These are phyloP conservation scores for Parasitella parasitica DNA, from an alignment of 371 early-diverging fungal genomes.

Conservation along the genomic window DNA sequence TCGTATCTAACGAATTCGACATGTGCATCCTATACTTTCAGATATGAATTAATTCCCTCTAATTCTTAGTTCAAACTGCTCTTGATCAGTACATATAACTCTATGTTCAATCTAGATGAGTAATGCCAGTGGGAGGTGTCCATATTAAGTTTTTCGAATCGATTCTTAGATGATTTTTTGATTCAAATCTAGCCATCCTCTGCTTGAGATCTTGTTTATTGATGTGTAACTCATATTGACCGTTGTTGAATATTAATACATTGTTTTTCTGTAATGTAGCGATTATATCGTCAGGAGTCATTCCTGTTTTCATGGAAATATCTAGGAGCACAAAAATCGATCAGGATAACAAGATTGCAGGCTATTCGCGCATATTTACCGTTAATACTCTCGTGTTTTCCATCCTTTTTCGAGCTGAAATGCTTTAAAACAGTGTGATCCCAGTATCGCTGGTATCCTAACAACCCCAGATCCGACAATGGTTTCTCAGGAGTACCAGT, in stretches of 20 bases:
- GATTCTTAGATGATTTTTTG: neutral
- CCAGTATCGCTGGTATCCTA: conserved; percentile 86
- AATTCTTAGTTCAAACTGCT: no score
- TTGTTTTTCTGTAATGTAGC: conserved; percentile 63
- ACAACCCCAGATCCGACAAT: conserved; percentile 88
- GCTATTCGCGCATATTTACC: conserved; percentile 72
- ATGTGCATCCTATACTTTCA: no score
- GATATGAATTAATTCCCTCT: no score
- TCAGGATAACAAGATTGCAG: no score
- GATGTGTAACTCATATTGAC: neutral
- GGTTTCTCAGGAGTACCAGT: conserved; percentile 97
- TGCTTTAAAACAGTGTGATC: conserved; percentile 33
- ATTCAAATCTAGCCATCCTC: neutral
- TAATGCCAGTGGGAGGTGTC: neutral
- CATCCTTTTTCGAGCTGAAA: conserved; percentile 90
- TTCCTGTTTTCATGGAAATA: conserved; percentile 62
- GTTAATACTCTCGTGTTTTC: conserved; percentile 86
- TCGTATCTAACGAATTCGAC: no score
- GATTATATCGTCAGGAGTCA: conserved; percentile 75
- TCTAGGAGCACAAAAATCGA: conserved; percentile 31
- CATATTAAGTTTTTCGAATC: conserved; percentile 5
- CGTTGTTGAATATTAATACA: conserved; percentile 26
- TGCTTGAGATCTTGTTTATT: neutral
- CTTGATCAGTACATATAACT: no score
- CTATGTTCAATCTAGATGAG: no score